Base-by-base conservation (phyloP, 768 basidiomycete genomes). In the Termitomyces sp. region DNA sequence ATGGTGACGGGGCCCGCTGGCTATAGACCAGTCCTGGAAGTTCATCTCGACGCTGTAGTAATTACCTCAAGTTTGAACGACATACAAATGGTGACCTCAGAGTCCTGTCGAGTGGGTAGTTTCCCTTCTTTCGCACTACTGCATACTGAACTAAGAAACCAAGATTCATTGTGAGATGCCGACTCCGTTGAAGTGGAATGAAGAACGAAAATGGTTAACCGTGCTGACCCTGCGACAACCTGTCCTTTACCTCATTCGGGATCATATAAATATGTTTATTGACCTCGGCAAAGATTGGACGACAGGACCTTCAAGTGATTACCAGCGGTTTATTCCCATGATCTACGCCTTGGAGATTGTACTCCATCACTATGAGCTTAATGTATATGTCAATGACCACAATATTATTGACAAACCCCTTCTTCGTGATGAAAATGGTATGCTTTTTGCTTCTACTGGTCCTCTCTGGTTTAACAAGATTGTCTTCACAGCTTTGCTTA, bases 281-380 rank as follows among this genome's bases (percentile, higher is more conserved):
- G 96, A 98, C 72, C 81, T 98, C n/a, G 87, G 88, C 38, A 91
- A 88, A 65, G 96, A 98, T 69, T 98, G 96, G 94, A 81, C 80
- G 24, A 85, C 90, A 12, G 94, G 94, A 4, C 90, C 92, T 28
- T 87, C 89, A 0, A 85, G 82, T 38, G 89, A 94, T 69, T 91
- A 88, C 70, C 78, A 88, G 63, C 88, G 87, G 50, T 98, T 95
- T 72, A 80, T 94, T 22, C 96, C 96, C 0, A 93, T 84, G 72
- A 69, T 86, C 7, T 98, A 98, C 73, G 72, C 73, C 16, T 74
- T 96, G 64, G 79, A 89, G 53, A 65, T 97, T 52, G 81, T 86
- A 59, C 73, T 98, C 61, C 80, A 87, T 69, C 86, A 93, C 67
- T 96, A 87, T 73, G 82, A 85, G 61, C 70, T 96, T 54, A 89